Percentiles rank a stretch among this genome's conserved stretches.
phyloP scores from a whole-genome alignment of 1,139 yeast genomes.

The Scheffersomyces stambukii region DNA sequence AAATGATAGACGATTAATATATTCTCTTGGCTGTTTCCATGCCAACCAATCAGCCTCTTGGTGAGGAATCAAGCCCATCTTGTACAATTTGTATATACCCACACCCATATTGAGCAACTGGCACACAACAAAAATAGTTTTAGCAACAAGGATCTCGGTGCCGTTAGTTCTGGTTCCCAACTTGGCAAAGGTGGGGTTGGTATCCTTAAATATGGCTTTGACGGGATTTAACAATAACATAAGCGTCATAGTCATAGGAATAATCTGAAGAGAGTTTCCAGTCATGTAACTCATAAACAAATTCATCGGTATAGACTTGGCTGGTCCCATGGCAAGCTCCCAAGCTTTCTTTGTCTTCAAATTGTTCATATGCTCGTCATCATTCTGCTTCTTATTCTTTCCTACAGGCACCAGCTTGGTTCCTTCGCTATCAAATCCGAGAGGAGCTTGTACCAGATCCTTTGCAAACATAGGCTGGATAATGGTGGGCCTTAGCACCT shows the following conservation, averaged over 20 bases:
- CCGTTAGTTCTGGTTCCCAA: slow-evolving; percentile 33
- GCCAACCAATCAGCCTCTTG: slow-evolving; percentile 88
- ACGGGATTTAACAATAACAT: slow-evolving; percentile 79
- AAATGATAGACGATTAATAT: slow-evolving; percentile 20
- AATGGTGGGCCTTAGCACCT: slow-evolving; percentile 13
- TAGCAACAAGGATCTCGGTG: slow-evolving; percentile 38
- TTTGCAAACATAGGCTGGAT: slow-evolving; percentile 8
- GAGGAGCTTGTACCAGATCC: slow-evolving; percentile 11
- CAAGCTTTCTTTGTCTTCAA: slow-evolving; percentile 68
- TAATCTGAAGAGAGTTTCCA: slow-evolving; percentile 84
- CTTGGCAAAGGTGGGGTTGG: slow-evolving; percentile 41
- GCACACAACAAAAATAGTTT: slow-evolving; percentile 45
- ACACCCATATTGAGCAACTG: slow-evolving; percentile 65
- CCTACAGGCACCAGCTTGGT: too few relatives aligned
- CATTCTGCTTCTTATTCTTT: slow-evolving; percentile 8
- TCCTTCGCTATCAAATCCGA: slow-evolving; percentile 17
- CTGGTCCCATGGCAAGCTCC: slow-evolving; percentile 83
- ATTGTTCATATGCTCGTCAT: slow-evolving; percentile 23
- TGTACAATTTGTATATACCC: slow-evolving; percentile 80
- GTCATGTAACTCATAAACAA: slow-evolving; percentile 89
- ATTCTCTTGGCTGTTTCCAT: slow-evolving; percentile 55
- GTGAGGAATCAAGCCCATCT: slow-evolving; percentile 90
- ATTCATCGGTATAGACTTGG: slow-evolving; percentile 86
- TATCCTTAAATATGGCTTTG: slow-evolving; percentile 59
- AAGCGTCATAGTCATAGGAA: slow-evolving; percentile 86